Evolutionary conservation across 306 rosid species (phyloP), one percentile per base, ranked within the genome.

Genomic region (Argentina anserina): DNA sequence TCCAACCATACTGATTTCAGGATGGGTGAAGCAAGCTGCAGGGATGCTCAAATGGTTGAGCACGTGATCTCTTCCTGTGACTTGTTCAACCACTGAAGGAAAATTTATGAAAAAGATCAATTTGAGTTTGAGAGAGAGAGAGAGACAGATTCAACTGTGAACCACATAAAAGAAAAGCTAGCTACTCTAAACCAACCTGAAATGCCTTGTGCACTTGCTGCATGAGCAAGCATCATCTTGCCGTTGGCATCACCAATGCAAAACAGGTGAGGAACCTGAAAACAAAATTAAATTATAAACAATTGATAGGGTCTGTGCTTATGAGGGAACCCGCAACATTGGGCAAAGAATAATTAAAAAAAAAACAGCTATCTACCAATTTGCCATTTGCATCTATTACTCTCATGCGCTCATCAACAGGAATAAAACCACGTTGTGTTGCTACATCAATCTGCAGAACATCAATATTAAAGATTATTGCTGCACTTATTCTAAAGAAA

Each of bases 151-250:
- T 65, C 34, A 69, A 58, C 68, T 46, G 45, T 55, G 33, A 29
- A 74, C 46, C 23, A 40, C 11, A 34, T 42, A 39, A 25, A 72
- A 65, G 64, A 52, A 52, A 66, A 69, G 59, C 50, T 12, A 46
- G 73, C 43, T 61, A 33, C 50, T 66, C 72, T 75, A 64, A 80
- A 71, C 75, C 74, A 55, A 85, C 95, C 97, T 66, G 96, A 89
- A 85, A 94, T 94, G 81, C 98, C 97, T 83, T 94, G 98, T 40
- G 98, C 98, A 59, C 96, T 94, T 73, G 95, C 97, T 68, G 97
- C 97, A 86, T 94, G 97, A 77, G 98, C 97, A 84, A 94, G 91
- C 98, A 94, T 94, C 96, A 94, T 86, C 87, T 94, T 91, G 72
- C 97, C 95, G 74, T 94, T 91, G 65, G 97, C 98, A 80, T 94